phyloP scores from a whole-genome alignment of 805 yeast genomes.

The Groenewaldozyma salmanticensis region DNA sequence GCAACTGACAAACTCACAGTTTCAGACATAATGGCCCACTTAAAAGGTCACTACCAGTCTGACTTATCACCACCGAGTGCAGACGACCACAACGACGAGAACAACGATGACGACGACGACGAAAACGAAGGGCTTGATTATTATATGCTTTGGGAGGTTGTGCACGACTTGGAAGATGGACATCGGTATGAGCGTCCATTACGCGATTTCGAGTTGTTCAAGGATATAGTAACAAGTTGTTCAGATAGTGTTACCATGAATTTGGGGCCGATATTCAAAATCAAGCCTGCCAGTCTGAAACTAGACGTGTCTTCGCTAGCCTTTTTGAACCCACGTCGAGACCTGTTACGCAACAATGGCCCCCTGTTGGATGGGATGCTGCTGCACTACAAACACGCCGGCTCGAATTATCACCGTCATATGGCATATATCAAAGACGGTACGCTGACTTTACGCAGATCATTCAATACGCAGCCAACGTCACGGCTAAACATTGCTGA shows the following conservation, averaged over 20 bases:
- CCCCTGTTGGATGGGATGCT: neutral
- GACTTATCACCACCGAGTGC: too few species aligned
- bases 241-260: slow-evolving; percentile 5
- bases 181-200: slow-evolving; percentile 20
- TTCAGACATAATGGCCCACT: too few species aligned
- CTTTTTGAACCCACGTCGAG: slow-evolving; percentile 25
- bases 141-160: slow-evolving; percentile 23
- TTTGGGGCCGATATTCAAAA: slow-evolving; percentile 15
- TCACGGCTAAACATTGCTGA: neutral
- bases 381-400: neutral
- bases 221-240: slow-evolving; percentile 15
- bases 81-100: neutral
- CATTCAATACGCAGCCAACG: neutral
- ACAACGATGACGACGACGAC: neutral
- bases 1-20: too few species aligned
- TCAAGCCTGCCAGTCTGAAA: slow-evolving; percentile 16
- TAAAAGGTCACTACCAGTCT: too few species aligned
- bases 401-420: slow-evolving; percentile 7
- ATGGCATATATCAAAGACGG: neutral
- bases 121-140: slow-evolving; percentile 13
- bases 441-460: neutral
- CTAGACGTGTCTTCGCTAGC: slow-evolving; percentile 23
- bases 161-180: slow-evolving; percentile 9
- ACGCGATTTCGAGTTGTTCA: slow-evolving; percentile 18
- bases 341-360: slow-evolving; percentile 18